A percentile compares a stretch with the other conserved stretches of the same genome.
Conservation (phyloP, 805 yeast species). For the Zygotorulaspora sp. region DNA sequence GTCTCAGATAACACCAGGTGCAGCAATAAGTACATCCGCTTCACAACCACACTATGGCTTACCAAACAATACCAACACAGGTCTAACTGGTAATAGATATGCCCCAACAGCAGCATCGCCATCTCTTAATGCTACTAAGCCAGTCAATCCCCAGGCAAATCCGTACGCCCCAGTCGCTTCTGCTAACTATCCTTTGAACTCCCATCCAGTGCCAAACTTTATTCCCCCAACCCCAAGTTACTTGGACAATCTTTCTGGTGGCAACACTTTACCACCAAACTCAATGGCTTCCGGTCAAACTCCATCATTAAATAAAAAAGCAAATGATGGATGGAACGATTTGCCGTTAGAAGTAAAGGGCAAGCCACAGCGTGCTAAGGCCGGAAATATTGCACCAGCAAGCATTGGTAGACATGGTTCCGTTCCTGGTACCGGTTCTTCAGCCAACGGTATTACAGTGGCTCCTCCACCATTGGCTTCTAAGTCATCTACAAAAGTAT, state of each 20-base stretch:
- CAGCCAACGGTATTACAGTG: constrained; percentile 11
- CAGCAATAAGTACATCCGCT: constrained; percentile 1
- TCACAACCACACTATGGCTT: constrained; percentile 19
- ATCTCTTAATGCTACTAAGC: constrained; percentile 3
- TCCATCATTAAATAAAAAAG: constrained; percentile 34
- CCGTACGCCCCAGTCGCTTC: constrained; percentile 24
- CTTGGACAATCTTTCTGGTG: constrained; percentile 45
- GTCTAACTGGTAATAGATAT: constrained; percentile 27
- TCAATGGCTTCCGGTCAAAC: constrained; percentile 35
- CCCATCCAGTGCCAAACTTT: constrained; percentile 24
- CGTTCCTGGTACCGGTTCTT: constrained; percentile 8
- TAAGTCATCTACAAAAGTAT: constrained; percentile 17
- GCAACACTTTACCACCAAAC: constrained; percentile 37
- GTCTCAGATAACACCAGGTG: constrained; percentile 3
- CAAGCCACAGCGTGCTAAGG: constrained; percentile 33
- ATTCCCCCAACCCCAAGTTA: constrained; percentile 24
- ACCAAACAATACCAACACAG: constrained; percentile 26
- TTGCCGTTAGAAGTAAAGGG: constrained; percentile 32
- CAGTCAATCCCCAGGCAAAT: constrained; percentile 25
- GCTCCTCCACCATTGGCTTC: constrained; percentile 31
- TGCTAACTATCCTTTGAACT: constrained; percentile 30
- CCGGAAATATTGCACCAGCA: constrained; percentile 37
- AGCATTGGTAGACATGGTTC: constrained; percentile 13
- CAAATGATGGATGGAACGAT: constrained; percentile 39
- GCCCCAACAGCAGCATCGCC: constrained; percentile 8